Evolutionary conservation across 2,329 filamentous ascomycete genomes (phyloP).

Genomic region (Monosporascus sp.): DNA sequence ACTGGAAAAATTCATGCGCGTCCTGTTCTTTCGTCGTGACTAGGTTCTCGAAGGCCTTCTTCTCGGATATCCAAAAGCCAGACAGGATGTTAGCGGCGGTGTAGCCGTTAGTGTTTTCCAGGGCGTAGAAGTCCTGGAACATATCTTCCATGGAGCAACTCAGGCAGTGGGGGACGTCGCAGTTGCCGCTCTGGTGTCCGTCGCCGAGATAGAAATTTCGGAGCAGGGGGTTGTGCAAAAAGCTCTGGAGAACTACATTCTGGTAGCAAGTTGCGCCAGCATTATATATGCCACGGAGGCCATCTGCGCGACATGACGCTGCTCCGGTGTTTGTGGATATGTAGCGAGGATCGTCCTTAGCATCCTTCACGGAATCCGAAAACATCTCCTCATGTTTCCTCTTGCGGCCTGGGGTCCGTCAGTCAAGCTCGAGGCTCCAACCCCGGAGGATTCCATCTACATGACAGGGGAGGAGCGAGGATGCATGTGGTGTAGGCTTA

Average conservation of each 20-base stretch:
- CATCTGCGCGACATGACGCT: constrained; percentile 79
- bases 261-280: constrained; percentile 99
- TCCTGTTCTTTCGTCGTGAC: constrained; percentile 95
- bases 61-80: constrained; percentile 83
- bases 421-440: not conserved
- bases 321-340: constrained; percentile 73
- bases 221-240: constrained; percentile 89
- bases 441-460: too few relatives aligned
- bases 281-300: constrained; percentile 89
- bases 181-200: constrained; percentile 76
- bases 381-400: constrained; percentile 71
- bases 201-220: constrained; percentile 90
- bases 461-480: not conserved
- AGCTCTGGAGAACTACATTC: constrained; percentile 88
- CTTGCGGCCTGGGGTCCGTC: constrained; percentile 53
- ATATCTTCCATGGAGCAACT: constrained; percentile 70
- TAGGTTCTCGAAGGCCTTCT: constrained; percentile 65
- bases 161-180: constrained; percentile 57
- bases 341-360: constrained; percentile 66
- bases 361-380: constrained; percentile 50
- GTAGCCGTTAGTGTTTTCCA: constrained; percentile 81
- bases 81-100: constrained; percentile 85
- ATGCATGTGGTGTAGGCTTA: constrained; percentile 29
- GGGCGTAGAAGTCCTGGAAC: constrained; percentile 66
- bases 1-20: constrained; percentile 95